Conservation (phyloP, 805 yeast species). For the Lipomyces kockii region DNA sequence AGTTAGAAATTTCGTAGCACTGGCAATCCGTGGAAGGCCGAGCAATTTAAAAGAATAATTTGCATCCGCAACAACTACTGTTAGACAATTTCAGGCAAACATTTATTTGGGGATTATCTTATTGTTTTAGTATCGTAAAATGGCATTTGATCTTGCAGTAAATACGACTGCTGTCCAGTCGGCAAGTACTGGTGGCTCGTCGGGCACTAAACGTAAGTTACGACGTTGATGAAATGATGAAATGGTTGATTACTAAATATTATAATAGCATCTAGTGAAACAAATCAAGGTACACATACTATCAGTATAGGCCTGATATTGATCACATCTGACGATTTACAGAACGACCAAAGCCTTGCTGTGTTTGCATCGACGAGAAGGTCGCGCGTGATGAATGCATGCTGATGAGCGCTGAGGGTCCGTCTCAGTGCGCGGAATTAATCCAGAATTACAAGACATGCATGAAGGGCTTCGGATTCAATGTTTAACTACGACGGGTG, state of each 20-base stretch:
- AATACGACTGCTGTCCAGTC: not conserved
- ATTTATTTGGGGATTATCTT: too few species aligned
- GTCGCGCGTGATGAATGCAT: conserved; percentile 85
- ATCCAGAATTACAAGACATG: conserved; percentile 78
- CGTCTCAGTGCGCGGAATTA: conserved; percentile 75
- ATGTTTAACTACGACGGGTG: conserved; percentile 42
- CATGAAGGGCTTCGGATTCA: conserved; percentile 92
- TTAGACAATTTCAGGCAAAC: not conserved
- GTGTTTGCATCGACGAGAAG: conserved; percentile 89
- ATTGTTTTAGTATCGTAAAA: not conserved
- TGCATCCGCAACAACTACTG: not conserved
- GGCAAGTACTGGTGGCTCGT: not conserved
- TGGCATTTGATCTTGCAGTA: not conserved
- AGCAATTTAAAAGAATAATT: not conserved
- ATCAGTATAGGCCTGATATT: not conserved
- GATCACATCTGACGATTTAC: not conserved
- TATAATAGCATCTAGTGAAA: not conserved
- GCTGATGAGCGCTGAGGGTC: conserved; percentile 78
- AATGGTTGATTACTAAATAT: not conserved
- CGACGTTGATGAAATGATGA: not conserved
- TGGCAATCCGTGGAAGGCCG: not conserved
- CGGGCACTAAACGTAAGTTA: not conserved
- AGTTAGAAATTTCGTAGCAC: not conserved
- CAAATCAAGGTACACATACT: not conserved
- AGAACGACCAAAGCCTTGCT: conserved; percentile 88